Evolutionary conservation across 1,284 basidiomycete genomes (phyloP), one percentile per base, ranked within the genome.

Genomic region (Butyriboletus pseudospeciosus): DNA sequence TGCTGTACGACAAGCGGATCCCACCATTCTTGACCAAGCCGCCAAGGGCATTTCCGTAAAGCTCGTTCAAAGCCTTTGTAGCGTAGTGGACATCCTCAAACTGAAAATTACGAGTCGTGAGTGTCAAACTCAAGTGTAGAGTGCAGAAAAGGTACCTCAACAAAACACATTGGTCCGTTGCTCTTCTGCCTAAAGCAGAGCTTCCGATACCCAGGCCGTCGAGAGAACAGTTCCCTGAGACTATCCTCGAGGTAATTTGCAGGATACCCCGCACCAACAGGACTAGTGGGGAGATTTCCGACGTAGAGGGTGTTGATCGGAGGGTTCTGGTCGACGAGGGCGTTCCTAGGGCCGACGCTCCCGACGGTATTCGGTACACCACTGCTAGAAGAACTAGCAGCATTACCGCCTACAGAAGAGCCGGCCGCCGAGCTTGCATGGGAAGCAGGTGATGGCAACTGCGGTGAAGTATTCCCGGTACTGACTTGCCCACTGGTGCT

Each of bases 161-260:
- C 92, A 71, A 98, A 97, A 72, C 94, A 98, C 95, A 97, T 97
- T 5, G 94, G 94, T 2, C 94, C 93, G 62, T 94, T 95, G 67
- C 83, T 90, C 78, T 99, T 99, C 69, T 96, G 92, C 55, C 94
- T 80, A 78, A 94, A 98, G 64, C 89, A 94, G 62, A 99, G 81
- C 65, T 95, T 90, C 54, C 92, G 87, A 74, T 87, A 99, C 5
- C 95, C 95, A 2, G 83, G 81, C 41, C 86, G 86, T 37, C 79
- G 79, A 40, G 81, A 78, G 71, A 99, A 98, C 45, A 96, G 75
- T 37, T 84, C 83, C 55, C 92, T 80, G 17, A 99, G 77, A 45
- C 83, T 86, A 52, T 93, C 92, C 72, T 98, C 93, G 1, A 98
- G 79, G 64, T 87, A 84, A 63, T 87, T 87, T 45, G 86, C 81